Evolutionary conservation across 1,284 basidiomycete genomes (phyloP), one percentile per base, ranked within the genome.

Genomic region (Melampsora americana): DNA sequence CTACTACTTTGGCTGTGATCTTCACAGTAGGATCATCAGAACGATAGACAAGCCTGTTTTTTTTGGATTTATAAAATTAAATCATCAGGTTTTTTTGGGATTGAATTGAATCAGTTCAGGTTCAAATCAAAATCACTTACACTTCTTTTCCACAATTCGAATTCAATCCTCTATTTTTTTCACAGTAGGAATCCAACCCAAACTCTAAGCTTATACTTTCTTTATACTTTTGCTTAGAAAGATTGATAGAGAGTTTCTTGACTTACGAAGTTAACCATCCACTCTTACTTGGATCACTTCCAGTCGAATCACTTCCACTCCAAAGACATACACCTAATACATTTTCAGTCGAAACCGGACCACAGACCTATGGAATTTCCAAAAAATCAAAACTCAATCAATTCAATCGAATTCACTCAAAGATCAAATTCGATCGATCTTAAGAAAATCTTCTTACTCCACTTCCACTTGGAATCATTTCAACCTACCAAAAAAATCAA

Each of bases 201-300:
- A 48, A 48, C 46, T n/a, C n/a, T 11, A 48, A 48, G 46, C 11
- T 48, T 48, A 11, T 48, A 11, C 20, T 48, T 48, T 48, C 20
- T 48, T 48, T 48, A 11, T 48, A 11, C 20, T 48, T 48, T 20
- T 11, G 46, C 46, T 48, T 11, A 48, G 46, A 23, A 53, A 53
- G 50, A 4, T 53, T 23, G 50, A 53, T 53, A 48, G 20, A 20
- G 11, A 11, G 20, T 48, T 11, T 11, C 11, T 48, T 48, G 11
- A 50, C 70, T n/a, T 56, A 73, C 70, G 59, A 35, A 32, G 46
- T 65, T 18, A 73, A 6, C 70, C 70, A 73, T 46, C 70, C 70
- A 44, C 70, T 73, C 16, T 65, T 32, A 26, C 35, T 66, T 1
- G 32, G 20, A 56, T 73, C 70, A n/a, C 42, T 26, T 23, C 70